Base-by-base conservation (phyloP, 768 basidiomycete species). In the Neoboletus brunneissimus region DNA sequence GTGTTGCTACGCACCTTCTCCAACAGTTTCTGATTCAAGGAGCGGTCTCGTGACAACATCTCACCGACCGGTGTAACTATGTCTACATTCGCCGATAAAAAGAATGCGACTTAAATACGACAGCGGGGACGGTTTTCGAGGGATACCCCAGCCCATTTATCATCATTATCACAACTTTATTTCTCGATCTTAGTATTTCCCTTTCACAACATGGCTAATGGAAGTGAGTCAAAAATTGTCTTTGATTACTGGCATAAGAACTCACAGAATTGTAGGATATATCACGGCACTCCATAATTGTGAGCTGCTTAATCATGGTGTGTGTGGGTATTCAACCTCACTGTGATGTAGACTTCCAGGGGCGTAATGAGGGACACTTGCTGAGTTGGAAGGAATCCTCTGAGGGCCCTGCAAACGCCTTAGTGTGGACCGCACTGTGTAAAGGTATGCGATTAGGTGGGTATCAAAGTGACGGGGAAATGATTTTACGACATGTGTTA, bases 371-470 rank as follows among this genome's bases (percentile, higher is more conserved):
- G 58, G 34, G 35, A 6, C 63, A 74, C 45, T 57, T 73, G 5
- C 45, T 86, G 49, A 76, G 69, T 43, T 87, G 74, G 72, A 68
- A 51, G 15, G 78, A 81, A 47, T 64, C 59, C 1, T 59, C 42
- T 2, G 59, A 70, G 5, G 85, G 86, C 1, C 79, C 75, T 0
- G 56, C 76, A 10, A 67, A 80, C 60, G 69, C 72, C 12, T 61
- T 73, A 31, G 53, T 64, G 22, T 88, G 86, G 86, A 81, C 75
- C 11, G 67, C 75, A n/a, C 67, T 76, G 22, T 87, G 83, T 69
- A 85, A 82, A 72, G 74, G 86, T 86, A 61, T 62, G 81, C 53
- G 20, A 38, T 22, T 16, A 16, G 16, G 29, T 44, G 18, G 22
- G 10, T 10, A 23, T 20, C 10, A 35, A 29, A 20, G n/a, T n/a